Base-by-base conservation (phyloP, 495 filamentous ascomycete genomes). In the Venustampulla echinocandica region DNA sequence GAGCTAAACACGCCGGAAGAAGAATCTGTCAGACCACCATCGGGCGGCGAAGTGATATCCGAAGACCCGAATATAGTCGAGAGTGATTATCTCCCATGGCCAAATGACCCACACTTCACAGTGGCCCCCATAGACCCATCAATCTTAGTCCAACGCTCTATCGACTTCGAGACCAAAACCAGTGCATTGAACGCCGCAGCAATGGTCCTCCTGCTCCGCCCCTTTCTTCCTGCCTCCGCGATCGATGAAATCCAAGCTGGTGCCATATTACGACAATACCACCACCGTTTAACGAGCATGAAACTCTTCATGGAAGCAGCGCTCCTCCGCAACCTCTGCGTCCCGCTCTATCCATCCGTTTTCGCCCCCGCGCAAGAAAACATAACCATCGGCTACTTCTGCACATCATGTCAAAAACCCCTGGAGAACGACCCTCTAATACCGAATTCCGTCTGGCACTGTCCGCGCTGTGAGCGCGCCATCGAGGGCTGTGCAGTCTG, bases 271-370 rank as follows among this genome's bases (percentile, higher is more conserved):
- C 68, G 74, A 22, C 69, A 77, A 28, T 82, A 85, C 56, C 81
- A 87, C 56, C 67, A 71, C 23, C 75, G 77, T 3, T 75, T 89
- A 0, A 70, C 77, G 54, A 67, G 63, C 32, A 75, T 85, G 54
- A 73, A 74, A 34, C 73, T 87, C 58, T 79, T 81, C 55, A 58
- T 77, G 28, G 79, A 85, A 56, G 82, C 85, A 17, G 72, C 81
- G 4, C 69, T 82, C 23, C 70, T 89, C 11, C 81, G 84, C 2
- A 79, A 85, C 22, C 66, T 82, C 21, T 84, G 77, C 49, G 58
- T 64, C 0, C 41, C 46, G 9, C 69, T 62, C 60, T 85, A 83
- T 56, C 69, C 75, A 0, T 61, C 75, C 9, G 71, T 89, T 10
- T 81, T 79, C 49, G 69, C 73, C 1, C 69, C 76, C 14, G 77